Conservation (phyloP, 306 rosid species). For the Sindora glabra region DNA sequence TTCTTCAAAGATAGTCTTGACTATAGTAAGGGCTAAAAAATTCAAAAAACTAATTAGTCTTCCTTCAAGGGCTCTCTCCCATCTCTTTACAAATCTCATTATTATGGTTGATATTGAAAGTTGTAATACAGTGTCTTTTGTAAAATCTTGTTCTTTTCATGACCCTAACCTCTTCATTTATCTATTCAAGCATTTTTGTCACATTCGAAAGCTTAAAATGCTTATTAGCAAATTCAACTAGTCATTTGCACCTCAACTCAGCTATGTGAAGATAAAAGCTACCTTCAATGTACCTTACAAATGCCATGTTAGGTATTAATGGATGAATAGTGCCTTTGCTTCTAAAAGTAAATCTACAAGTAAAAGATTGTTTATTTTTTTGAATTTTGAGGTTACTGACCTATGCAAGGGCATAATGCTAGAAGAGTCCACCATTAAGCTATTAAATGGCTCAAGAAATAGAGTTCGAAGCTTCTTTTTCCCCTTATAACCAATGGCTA, state of each 20-base stretch:
- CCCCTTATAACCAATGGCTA: constrained; percentile 53
- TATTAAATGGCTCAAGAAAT: constrained; percentile 42
- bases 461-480: constrained; percentile 40
- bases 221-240: constrained; percentile 32
- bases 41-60: constrained; percentile 42
- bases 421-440: constrained; percentile 35
- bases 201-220: constrained; percentile 48
- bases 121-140: constrained; percentile 56
- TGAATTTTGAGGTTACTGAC: background rate
- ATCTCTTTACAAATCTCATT: constrained; percentile 56
- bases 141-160: constrained; percentile 57
- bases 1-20: constrained; percentile 15
- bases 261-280: constrained; percentile 52
- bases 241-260: constrained; percentile 53
- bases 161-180: constrained; percentile 21
- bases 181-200: constrained; percentile 34
- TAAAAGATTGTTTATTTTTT: too few relatives aligned
- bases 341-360: too few relatives aligned
- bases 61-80: constrained; percentile 47
- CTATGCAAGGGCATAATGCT: constrained; percentile 49
- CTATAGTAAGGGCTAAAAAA: constrained; percentile 54
- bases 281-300: constrained; percentile 54
- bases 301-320: constrained; percentile 54
- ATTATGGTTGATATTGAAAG: constrained; percentile 58
- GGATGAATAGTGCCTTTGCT: constrained; percentile 52